Evolutionary conservation across 495 filamentous ascomycete species (phyloP), one percentile per base, ranked within the genome.

Genomic region (Talaromyces wortmannii): DNA sequence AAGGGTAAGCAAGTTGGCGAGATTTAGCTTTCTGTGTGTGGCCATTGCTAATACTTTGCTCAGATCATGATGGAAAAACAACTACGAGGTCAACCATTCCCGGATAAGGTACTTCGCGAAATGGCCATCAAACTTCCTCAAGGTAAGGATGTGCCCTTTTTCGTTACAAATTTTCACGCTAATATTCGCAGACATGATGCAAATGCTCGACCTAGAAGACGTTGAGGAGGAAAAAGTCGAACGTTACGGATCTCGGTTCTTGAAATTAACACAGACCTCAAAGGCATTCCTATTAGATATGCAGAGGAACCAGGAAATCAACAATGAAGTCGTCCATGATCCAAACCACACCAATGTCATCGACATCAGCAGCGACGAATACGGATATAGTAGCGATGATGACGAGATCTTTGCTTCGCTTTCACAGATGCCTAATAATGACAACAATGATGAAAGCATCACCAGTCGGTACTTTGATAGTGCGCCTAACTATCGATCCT

Each of bases 91-190:
- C 72, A 79, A 49, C 86, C 88, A 3, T 97, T 97, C 66, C 85
- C 85, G 0, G 90, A 96, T 61, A 78, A 77, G 30, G 75, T 89
- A 2, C 73, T 95, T 50, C 85, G 91, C 29, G 85, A 90, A 61
- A 96, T 98, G 86, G 90, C 83, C 5, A 87, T 96, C 43, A 61
- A 72, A 31, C 91, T 88, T 46, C 86, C 92, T 58, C 85, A 80
- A 61, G 72, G 80, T 68, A 76, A 73, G 31, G 51, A 42, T 11
- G 56, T 11, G 10, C 8, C 10, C 31, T 45, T 12, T n/a, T 7
- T 10, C 6, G 10, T 36, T 5, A 17, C 3, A 44, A 18, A 2
- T 5, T 43, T 2, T 29, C 13, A 40, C 43, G n/a, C 29, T 15
- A 17, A 48, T 44, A 11, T 44, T 60, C 29, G 16, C 53, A 71